These are phyloP conservation scores for Mediolabrus comicus DNA, from an alignment of 108 stramenopile species.

Conservation along the genomic window DNA sequence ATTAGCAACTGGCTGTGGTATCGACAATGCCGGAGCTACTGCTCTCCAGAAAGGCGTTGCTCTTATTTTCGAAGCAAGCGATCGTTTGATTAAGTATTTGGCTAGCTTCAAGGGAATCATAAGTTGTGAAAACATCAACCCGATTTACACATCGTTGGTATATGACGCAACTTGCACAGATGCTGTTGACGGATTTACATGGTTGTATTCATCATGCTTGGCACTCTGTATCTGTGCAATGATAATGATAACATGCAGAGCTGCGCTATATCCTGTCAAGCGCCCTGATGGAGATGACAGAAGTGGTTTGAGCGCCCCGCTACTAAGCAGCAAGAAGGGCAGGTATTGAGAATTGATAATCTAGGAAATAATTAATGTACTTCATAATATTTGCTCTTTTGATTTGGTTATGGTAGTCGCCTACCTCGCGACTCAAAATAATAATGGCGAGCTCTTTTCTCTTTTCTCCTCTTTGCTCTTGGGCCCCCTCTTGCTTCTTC, in stretches of 20 bases:
- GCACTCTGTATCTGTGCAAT: slow-evolving; percentile 22
- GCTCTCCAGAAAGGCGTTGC: not conserved
- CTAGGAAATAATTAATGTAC: too few species aligned
- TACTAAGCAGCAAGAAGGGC: not conserved
- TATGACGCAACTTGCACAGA: slow-evolving; percentile 5
- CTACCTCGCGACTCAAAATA: too few species aligned
- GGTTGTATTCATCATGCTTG: not conserved
- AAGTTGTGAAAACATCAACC: slow-evolving; percentile 7
- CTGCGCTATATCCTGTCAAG: slow-evolving; percentile 44
- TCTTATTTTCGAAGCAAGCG: not conserved
- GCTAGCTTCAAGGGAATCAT: slow-evolving; percentile 2
- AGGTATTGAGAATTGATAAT: not conserved
- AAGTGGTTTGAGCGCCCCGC: not conserved
- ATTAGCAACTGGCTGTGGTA: slow-evolving; percentile 16
- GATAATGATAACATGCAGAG: slow-evolving; percentile 44
- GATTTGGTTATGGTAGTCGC: too few species aligned
- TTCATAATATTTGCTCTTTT: not conserved
- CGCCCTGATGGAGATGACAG: not conserved
- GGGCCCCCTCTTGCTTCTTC: too few species aligned
- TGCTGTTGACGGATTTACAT: slow-evolving; percentile 10
- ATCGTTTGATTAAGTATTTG: not conserved
- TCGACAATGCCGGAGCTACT: not conserved
- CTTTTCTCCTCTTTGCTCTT: too few species aligned
- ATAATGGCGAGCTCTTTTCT: too few species aligned
- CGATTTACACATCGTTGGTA: slow-evolving; percentile 16